Conservation (phyloP, 2,329 filamentous ascomycete genomes). For the Akanthomyces lecanii region DNA sequence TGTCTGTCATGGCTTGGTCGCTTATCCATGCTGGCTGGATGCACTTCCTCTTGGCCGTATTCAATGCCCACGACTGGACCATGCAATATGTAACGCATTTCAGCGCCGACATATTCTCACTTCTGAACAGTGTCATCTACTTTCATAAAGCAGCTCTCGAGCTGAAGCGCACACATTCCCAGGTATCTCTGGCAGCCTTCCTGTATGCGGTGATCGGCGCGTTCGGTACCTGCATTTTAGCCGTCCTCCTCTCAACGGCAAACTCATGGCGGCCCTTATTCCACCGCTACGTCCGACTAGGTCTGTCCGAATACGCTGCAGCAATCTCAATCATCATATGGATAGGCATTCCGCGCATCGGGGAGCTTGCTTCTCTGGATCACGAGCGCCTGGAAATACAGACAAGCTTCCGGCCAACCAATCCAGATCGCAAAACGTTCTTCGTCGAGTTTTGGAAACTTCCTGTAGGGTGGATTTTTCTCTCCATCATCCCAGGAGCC, state of each 20-base stretch:
- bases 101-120: constrained; percentile 61
- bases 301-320: constrained; percentile 59
- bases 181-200: constrained; percentile 57
- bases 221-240: constrained; percentile 58
- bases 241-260: constrained; percentile 58
- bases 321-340: constrained; percentile 64
- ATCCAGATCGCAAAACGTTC: constrained; percentile 50
- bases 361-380: constrained; percentile 54
- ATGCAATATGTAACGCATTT: constrained; percentile 68
- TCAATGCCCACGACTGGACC: constrained; percentile 67
- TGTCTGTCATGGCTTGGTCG: constrained; percentile 66
- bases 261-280: constrained; percentile 59
- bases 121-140: constrained; percentile 65
- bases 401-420: constrained; percentile 52
- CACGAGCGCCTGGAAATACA: constrained; percentile 56
- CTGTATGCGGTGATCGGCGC: constrained; percentile 62
- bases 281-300: constrained; percentile 57
- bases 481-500: constrained; percentile 56
- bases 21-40: constrained; percentile 63
- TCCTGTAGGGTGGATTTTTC: constrained; percentile 55
- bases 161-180: constrained; percentile 53
- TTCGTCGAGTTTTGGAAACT: constrained; percentile 62
- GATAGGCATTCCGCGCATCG: constrained; percentile 58
- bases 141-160: constrained; percentile 65
- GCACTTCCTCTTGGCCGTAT: constrained; percentile 58